Evolutionary conservation across 2,329 filamentous ascomycete species (phyloP), one percentile per base, ranked within the genome.

Genomic region (Blastomyces silverae): DNA sequence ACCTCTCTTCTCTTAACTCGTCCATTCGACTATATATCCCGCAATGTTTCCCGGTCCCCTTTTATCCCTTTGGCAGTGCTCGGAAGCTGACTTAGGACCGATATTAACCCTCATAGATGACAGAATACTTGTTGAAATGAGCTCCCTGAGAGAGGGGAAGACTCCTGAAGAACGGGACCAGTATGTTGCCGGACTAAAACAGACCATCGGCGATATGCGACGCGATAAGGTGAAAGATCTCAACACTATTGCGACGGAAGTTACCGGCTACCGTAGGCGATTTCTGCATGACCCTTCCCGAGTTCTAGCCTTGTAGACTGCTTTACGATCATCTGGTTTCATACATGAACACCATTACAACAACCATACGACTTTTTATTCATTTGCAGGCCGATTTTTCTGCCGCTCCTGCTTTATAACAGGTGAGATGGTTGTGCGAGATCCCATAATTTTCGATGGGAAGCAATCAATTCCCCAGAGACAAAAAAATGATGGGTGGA

Each of bases 191-290:
- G 80, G 80, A 28, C 68, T 82, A 65, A 81, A 80, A 67, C 73
- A 78, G 66, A 78, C 80, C 63, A 81, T 82, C 73, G 79, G 80
- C 70, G 77, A 79, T 61, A 76, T 82, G 76, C 79, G 79, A 66
- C 75, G 75, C 69, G 75, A 78, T 69, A 79, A 79, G 71, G 78
- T 82, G 73, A 81, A 80, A 73, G 80, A 82, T 64, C 80, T 82
- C 68, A 76, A 74, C 68, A 77, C 76, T 61, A 79, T 82, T 70
- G 80, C 80, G 62, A 71, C 73, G 64, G 79, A 80, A 68, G 80
- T 82, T 73, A 79, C 78, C 69, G 76, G 76, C 70, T 82, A 82
- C 73, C 79, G 80, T 77, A 79, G 79, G 74, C 78, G 77, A 70
- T 81, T 80, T 69, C 77, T 80, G 48, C 73, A 79, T 71, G 79